These are phyloP conservation scores for Calonectria ilicicola DNA, from an alignment of 2,329 filamentous ascomycete species.

Conservation along the genomic window DNA sequence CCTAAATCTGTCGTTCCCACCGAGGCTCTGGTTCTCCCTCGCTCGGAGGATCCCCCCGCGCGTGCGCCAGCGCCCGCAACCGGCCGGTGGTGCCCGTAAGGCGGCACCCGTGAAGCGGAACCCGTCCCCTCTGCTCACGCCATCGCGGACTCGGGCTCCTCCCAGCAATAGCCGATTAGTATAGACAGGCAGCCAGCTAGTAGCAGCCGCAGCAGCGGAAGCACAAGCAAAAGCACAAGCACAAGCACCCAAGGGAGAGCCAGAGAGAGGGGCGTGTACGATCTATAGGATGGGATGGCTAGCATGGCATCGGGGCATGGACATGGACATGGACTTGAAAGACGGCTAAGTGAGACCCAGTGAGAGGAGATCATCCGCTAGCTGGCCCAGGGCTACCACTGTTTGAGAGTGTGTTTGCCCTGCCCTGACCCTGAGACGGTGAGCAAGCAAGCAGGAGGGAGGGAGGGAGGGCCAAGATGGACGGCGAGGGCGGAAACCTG, in stretches of 20 bases:
- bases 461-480: neutral
- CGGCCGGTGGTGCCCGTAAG: neutral
- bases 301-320: neutral
- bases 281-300: neutral
- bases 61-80: neutral
- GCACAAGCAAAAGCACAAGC: too few species aligned
- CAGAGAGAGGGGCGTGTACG: neutral
- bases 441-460: neutral
- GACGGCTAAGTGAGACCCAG: conserved; percentile 2
- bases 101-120: neutral
- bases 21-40: neutral
- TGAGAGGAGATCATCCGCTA: conserved; percentile 3
- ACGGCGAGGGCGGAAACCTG: neutral
- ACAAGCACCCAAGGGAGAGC: neutral
- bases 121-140: neutral
- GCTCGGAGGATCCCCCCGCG: neutral
- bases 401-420: neutral
- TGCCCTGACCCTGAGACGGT: neutral
- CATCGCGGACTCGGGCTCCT: conserved; percentile 6
- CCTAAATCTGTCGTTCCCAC: conserved; percentile 4
- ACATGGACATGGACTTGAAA: neutral
- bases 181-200: neutral
- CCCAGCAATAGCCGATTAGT: neutral
- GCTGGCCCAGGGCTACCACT: neutral
- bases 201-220: too few species aligned